Evolutionary conservation across 179 eudicot genomes (phyloP).

Genomic region (Spinacia oleracea): DNA sequence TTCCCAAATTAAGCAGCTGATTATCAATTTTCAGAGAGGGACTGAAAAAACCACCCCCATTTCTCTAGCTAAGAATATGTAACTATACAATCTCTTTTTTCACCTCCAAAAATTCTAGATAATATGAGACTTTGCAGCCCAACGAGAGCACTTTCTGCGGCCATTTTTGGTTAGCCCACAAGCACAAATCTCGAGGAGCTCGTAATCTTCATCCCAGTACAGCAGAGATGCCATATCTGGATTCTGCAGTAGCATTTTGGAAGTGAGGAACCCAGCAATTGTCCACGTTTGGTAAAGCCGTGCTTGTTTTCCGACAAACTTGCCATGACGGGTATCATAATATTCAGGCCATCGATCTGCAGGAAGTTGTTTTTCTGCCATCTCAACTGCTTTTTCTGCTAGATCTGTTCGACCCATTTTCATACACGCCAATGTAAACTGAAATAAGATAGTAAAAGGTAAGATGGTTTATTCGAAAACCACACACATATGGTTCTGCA

Average conservation of each 20-base stretch:
- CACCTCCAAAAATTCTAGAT: constrained; percentile 22
- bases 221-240: constrained; percentile 67
- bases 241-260: constrained; percentile 66
- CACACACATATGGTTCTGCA: not conserved
- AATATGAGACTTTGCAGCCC: constrained; percentile 54
- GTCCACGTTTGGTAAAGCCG: constrained; percentile 88
- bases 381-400: constrained; percentile 65
- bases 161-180: constrained; percentile 62
- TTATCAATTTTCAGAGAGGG: constrained; percentile 20
- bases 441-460: constrained; percentile 22
- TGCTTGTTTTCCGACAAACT: constrained; percentile 82
- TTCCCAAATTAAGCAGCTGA: not conserved
- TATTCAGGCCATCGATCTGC: constrained; percentile 83
- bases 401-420: constrained; percentile 79
- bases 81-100: constrained; percentile 17
- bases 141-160: constrained; percentile 69
- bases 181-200: constrained; percentile 75
- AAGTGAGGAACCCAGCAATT: constrained; percentile 69
- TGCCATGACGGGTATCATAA: constrained; percentile 71
- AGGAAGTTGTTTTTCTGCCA: constrained; percentile 67
- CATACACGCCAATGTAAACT: constrained; percentile 90
- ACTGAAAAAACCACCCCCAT: constrained; percentile 25
- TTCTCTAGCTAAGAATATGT: constrained; percentile 11
- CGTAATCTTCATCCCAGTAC: constrained; percentile 81
- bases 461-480: not conserved